Conservation (phyloP, 2,329 filamentous ascomycete species). For the Neurospora sp. region DNA sequence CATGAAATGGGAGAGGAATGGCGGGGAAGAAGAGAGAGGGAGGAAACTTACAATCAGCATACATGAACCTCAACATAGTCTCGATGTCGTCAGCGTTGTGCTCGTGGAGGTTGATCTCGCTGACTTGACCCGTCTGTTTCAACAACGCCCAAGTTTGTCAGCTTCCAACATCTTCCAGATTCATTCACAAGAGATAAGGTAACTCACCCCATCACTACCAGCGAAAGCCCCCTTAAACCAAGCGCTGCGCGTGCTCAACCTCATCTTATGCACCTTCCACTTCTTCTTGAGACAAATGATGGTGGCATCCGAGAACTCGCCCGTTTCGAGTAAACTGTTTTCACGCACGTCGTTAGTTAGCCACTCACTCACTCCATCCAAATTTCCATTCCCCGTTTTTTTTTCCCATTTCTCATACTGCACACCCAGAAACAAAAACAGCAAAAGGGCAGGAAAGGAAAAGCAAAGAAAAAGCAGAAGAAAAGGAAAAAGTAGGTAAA, state of each 20-base stretch:
- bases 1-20: too few species aligned
- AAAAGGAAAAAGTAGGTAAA: too few species aligned
- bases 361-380: not conserved
- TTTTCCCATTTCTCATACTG: too few species aligned
- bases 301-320: conserved; percentile 4
- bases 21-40: not conserved
- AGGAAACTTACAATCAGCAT: conserved; percentile 4
- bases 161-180: not conserved
- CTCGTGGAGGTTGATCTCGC: conserved; percentile 2
- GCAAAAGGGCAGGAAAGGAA: too few species aligned
- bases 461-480: too few species aligned
- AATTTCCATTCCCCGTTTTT: not conserved
- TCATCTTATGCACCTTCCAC: conserved; percentile 11
- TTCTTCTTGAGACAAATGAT: conserved; percentile 2
- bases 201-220: not conserved
- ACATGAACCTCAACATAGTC: conserved; percentile 3
- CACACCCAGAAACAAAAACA: too few species aligned
- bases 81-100: not conserved
- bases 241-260: conserved; percentile 2
- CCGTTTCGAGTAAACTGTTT: conserved; percentile 5
- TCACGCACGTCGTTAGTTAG: too few species aligned
- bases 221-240: conserved; percentile 8
- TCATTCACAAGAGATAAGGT: not conserved
- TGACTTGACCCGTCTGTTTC: not conserved
- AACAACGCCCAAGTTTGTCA: not conserved